These are phyloP conservation scores for Nicotiana undulata DNA, from an alignment of 257 asterid species.

Conservation along the genomic window DNA sequence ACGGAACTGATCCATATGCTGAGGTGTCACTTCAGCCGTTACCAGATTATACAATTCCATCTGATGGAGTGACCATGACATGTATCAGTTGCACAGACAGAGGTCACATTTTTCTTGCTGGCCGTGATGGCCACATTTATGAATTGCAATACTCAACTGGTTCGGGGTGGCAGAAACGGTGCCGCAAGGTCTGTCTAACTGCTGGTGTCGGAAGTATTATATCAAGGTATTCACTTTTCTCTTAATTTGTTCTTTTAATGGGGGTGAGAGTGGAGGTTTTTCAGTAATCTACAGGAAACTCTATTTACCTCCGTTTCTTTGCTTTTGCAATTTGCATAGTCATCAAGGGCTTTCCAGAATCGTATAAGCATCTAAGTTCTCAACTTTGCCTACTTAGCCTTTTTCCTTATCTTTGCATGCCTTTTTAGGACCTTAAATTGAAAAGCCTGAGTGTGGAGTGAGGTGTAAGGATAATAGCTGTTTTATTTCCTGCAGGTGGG, in stretches of 20 bases:
- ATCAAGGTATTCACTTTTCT: conserved; percentile 56
- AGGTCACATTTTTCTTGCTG: conserved; percentile 89
- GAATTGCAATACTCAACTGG: conserved; percentile 89
- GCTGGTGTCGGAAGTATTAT: conserved; percentile 81
- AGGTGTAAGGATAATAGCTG: conserved; percentile 6
- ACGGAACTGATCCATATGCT: conserved; percentile 79
- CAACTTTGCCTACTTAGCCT: background rate
- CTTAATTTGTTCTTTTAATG: background rate
- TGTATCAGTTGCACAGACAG: conserved; percentile 79
- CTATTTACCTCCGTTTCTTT: background rate
- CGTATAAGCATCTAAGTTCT: background rate
- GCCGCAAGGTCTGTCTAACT: conserved; percentile 84
- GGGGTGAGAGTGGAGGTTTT: background rate
- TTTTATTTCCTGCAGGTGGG: conserved; percentile 62
- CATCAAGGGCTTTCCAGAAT: background rate
- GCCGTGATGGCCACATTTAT: conserved; percentile 94
- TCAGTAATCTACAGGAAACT: conserved; percentile 1
- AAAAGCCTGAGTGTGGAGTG: conserved; percentile 9
- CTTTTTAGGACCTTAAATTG: conserved; percentile 10
- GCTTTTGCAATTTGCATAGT: background rate
- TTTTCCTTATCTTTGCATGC: background rate
- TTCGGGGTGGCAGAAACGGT: conserved; percentile 90
- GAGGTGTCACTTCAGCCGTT: conserved; percentile 87
- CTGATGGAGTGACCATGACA: conserved; percentile 98
- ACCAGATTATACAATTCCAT: conserved; percentile 83